phyloP scores from a whole-genome alignment of 768 basidiomycete genomes.

The Lepiota venenata region DNA sequence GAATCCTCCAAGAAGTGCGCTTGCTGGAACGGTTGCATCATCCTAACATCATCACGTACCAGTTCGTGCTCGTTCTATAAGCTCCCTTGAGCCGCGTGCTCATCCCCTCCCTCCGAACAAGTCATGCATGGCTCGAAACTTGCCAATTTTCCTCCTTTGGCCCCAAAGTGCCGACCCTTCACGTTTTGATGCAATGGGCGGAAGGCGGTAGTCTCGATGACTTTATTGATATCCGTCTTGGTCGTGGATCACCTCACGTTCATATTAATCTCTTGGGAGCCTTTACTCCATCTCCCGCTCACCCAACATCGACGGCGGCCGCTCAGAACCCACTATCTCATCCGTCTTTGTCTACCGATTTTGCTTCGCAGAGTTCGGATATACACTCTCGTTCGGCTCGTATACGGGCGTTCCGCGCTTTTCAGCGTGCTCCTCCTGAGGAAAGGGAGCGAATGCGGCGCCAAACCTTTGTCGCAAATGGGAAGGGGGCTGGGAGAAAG shows the following conservation, averaged over 20 bases:
- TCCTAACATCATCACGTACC: conserved; percentile 93
- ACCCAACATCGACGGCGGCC: conserved; percentile 11
- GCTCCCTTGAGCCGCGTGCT: neutral
- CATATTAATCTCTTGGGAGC: conserved; percentile 37
- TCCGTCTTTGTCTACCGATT: conserved; percentile 11
- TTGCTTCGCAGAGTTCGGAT: conserved; percentile 5
- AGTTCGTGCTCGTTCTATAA: conserved; percentile 33
- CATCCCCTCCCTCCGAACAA: conserved; percentile 16
- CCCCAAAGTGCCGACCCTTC: conserved; percentile 81
- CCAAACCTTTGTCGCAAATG: conserved; percentile 38
- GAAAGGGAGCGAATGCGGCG: conserved; percentile 60
- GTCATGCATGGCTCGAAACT: conserved; percentile 89
- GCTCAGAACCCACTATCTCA: conserved; percentile 19
- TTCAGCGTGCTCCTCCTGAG: conserved; percentile 59
- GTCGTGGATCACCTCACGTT: conserved; percentile 51
- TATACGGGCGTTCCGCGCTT: conserved; percentile 72
- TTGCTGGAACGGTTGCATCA: conserved; percentile 85
- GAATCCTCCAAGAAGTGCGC: conserved; percentile 82
- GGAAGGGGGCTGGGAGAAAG: conserved; percentile 12
- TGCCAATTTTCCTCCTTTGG: conserved; percentile 87
- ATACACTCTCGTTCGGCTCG: conserved; percentile 62
- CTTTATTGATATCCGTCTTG: conserved; percentile 77
- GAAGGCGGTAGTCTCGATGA: conserved; percentile 88
- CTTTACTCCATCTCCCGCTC: conserved; percentile 23
- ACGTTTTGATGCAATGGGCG: conserved; percentile 92